Evolutionary conservation across 192 early-diverging fungal genomes (phyloP).

Genomic region (Coemansia sp.): DNA sequence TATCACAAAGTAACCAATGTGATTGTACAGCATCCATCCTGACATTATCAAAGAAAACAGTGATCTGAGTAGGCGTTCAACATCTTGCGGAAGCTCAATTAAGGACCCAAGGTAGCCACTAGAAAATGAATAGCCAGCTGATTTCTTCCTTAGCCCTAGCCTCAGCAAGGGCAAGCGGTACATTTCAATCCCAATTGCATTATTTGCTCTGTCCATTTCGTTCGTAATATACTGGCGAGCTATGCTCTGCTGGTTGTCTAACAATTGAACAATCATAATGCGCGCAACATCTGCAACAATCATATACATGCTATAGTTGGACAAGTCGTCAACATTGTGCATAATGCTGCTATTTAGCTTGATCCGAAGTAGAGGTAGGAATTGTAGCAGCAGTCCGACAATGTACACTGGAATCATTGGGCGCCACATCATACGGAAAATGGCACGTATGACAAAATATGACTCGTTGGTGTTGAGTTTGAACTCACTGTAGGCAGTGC

Average conservation of each 20-base stretch:
- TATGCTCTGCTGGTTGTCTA: neutral
- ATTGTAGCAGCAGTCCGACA: slow-evolving; percentile 10
- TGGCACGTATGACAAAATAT: slow-evolving; percentile 38
- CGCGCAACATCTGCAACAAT: slow-evolving; percentile 6
- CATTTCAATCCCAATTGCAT: slow-evolving; percentile 8
- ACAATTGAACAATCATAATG: slow-evolving; percentile 1
- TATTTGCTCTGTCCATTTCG: neutral
- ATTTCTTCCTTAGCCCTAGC: slow-evolving; percentile 10
- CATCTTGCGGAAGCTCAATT: neutral
- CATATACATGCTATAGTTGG: slow-evolving; percentile 21
- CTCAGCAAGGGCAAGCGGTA: slow-evolving; percentile 23
- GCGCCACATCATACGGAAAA: slow-evolving; percentile 36
- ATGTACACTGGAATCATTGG: slow-evolving; percentile 31
- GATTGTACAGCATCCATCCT: slow-evolving; percentile 16
- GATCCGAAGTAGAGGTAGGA: neutral
- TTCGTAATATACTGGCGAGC: neutral
- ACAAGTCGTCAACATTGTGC: slow-evolving; percentile 23
- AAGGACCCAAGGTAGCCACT: neutral
- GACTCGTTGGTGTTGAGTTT: slow-evolving; percentile 28
- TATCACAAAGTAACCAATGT: slow-evolving; percentile 23
- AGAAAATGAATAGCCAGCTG: neutral
- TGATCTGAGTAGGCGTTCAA: neutral
- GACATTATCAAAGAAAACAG: neutral
- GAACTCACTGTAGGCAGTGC: slow-evolving; percentile 11
- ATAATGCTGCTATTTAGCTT: slow-evolving; percentile 13